These are phyloP conservation scores for Metschnikowia gelsemii DNA, from an alignment of 805 yeast genomes.

Conservation along the genomic window DNA sequence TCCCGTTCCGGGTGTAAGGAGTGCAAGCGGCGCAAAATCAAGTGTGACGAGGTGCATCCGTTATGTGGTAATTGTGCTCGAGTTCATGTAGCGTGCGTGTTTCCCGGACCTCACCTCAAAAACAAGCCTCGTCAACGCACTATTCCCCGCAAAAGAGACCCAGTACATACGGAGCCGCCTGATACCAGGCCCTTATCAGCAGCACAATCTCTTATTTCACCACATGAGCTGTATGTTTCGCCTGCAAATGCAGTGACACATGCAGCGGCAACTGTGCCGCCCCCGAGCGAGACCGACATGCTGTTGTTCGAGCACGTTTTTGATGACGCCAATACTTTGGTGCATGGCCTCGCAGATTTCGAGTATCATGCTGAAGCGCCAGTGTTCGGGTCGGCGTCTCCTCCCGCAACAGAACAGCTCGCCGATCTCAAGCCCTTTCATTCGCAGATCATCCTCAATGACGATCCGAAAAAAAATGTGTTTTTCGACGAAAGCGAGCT, in stretches of 20 bases:
- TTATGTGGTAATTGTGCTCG: slow-evolving; percentile 20
- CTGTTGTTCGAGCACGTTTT: slow-evolving; percentile 20
- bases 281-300: slow-evolving; percentile 14
- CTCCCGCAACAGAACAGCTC: slow-evolving; percentile 6
- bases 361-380: slow-evolving; percentile 13
- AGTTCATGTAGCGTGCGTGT: slow-evolving; percentile 14
- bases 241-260: neutral
- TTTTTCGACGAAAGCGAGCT: slow-evolving; percentile 20
- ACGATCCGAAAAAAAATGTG: slow-evolving; percentile 14
- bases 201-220: neutral
- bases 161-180: too few species aligned
- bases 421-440: slow-evolving; percentile 21
- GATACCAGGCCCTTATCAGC: too few species aligned
- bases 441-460: slow-evolving; percentile 20
- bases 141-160: too few species aligned
- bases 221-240: neutral
- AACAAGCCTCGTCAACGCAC: slow-evolving; percentile 14
- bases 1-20: slow-evolving; percentile 23
- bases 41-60: slow-evolving; percentile 22
- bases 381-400: slow-evolving; percentile 1
- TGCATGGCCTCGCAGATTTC: slow-evolving; percentile 20
- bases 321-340: slow-evolving; percentile 22
- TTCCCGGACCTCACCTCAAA: slow-evolving; percentile 14
- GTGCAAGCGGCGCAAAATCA: slow-evolving; percentile 24
- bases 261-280: neutral